phyloP scores from a whole-genome alignment of 768 basidiomycete genomes.

The Boletus tomentosulus region DNA sequence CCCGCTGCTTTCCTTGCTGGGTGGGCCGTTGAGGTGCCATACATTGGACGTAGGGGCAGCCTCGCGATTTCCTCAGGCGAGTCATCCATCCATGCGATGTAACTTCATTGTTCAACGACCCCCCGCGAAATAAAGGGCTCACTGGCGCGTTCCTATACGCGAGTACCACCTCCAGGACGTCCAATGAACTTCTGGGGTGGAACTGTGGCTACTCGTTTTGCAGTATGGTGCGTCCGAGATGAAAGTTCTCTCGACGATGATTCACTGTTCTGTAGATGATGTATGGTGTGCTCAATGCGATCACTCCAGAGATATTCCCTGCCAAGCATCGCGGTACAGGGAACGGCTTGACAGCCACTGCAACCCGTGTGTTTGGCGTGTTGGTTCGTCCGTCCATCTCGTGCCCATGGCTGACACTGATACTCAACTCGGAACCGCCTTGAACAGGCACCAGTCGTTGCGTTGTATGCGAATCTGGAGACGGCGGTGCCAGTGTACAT shows the following conservation, averaged over 20 bases:
- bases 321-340: slow-evolving; percentile 73
- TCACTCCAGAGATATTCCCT: slow-evolving; percentile 68
- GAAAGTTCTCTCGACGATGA: not conserved
- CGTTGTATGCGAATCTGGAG: slow-evolving; percentile 58
- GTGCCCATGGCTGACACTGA: too few species aligned
- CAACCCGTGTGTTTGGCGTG: slow-evolving; percentile 63
- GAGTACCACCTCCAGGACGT: slow-evolving; percentile 56
- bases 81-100: slow-evolving; percentile 25
- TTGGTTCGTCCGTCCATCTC: slow-evolving; percentile 43
- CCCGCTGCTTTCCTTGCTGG: slow-evolving; percentile 72
- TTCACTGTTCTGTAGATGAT: slow-evolving; percentile 45
- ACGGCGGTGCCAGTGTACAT: slow-evolving; percentile 72
- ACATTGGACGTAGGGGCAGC: slow-evolving; percentile 63
- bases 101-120: slow-evolving; percentile 26
- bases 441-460: slow-evolving; percentile 68
- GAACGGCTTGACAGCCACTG: slow-evolving; percentile 58
- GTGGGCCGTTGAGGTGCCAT: slow-evolving; percentile 61
- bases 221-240: slow-evolving; percentile 43
- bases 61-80: slow-evolving; percentile 59
- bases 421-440: too few species aligned
- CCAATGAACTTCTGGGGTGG: slow-evolving; percentile 69
- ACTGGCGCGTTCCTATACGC: too few species aligned
- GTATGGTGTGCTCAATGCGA: slow-evolving; percentile 74
- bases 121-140: slow-evolving; percentile 48
- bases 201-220: slow-evolving; percentile 69